These are phyloP conservation scores for Fraxinus albicans DNA, from an alignment of 305 asterid genomes.

Conservation along the genomic window DNA sequence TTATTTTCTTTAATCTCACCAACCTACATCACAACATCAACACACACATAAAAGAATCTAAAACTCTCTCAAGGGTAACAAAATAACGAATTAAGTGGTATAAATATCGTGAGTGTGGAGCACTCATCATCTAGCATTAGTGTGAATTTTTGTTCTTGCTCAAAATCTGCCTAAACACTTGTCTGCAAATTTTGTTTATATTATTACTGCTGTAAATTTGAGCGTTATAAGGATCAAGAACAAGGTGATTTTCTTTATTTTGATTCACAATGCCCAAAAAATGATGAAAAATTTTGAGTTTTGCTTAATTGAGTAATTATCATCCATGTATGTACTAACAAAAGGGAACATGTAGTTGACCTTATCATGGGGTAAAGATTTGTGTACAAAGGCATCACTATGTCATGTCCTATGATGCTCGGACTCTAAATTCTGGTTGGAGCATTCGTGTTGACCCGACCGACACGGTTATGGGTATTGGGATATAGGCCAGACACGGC, in stretches of 20 bases:
- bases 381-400: background rate
- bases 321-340: background rate
- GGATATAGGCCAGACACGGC: too few species aligned
- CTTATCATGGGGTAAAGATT: background rate
- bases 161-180: background rate
- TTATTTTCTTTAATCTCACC: too few species aligned
- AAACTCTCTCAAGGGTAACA: too few species aligned
- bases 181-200: background rate
- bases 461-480: too few species aligned
- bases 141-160: background rate
- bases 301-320: background rate
- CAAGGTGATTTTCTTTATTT: background rate
- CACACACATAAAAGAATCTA: too few species aligned
- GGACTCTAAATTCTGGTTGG: too few species aligned
- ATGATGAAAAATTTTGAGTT: background rate
- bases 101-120: too few species aligned
- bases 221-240: background rate
- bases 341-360: background rate
- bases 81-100: too few species aligned
- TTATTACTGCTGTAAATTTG: background rate
- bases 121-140: background rate
- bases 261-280: background rate
- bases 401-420: background rate
- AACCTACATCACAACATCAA: too few species aligned
- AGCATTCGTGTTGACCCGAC: too few species aligned